Percentiles rank a stretch among this genome's conserved stretches.
phyloP scores from a whole-genome alignment of 208 protist species.

The Trypanosoma platydactyli region DNA sequence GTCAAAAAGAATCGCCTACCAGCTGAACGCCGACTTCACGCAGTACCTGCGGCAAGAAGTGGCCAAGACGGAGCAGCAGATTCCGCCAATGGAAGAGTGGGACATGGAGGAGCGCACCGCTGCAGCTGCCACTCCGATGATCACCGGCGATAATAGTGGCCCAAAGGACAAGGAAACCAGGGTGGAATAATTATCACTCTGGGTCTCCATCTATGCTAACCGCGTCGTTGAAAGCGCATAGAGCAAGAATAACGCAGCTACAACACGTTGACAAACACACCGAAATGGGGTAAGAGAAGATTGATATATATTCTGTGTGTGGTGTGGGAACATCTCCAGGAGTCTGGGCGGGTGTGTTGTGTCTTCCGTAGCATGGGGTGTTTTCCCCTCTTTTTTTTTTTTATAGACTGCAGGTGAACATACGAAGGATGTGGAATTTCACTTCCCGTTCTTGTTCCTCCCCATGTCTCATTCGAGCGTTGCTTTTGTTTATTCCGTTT shows the following conservation, averaged over 20 bases:
- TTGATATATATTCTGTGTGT: too few relatives aligned
- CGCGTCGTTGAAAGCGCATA: too few relatives aligned
- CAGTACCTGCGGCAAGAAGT: constrained; percentile 75
- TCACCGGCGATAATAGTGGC: background rate
- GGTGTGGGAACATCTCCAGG: too few relatives aligned
- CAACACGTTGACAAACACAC: too few relatives aligned
- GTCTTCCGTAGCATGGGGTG: background rate
- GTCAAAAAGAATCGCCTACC: constrained; percentile 71
- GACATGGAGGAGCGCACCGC: constrained; percentile 51
- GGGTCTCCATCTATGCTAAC: background rate
- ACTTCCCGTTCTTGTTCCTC: background rate
- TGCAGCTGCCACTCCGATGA: background rate
- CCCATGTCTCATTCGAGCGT: constrained; percentile 2
- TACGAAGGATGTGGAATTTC: background rate
- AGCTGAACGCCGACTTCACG: constrained; percentile 70
- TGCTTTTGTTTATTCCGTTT: constrained; percentile 10
- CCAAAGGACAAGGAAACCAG: background rate
- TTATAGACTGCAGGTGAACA: too few relatives aligned
- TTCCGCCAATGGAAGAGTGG: constrained; percentile 80
- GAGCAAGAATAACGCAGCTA: too few relatives aligned
- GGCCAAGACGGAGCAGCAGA: constrained; percentile 73
- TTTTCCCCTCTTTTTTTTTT: background rate
- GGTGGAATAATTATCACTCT: background rate
- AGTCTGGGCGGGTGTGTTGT: too few relatives aligned
- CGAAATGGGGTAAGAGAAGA: too few relatives aligned